Base-by-base conservation (phyloP, 23 red algal species). In the Gracilaria domingensis region DNA sequence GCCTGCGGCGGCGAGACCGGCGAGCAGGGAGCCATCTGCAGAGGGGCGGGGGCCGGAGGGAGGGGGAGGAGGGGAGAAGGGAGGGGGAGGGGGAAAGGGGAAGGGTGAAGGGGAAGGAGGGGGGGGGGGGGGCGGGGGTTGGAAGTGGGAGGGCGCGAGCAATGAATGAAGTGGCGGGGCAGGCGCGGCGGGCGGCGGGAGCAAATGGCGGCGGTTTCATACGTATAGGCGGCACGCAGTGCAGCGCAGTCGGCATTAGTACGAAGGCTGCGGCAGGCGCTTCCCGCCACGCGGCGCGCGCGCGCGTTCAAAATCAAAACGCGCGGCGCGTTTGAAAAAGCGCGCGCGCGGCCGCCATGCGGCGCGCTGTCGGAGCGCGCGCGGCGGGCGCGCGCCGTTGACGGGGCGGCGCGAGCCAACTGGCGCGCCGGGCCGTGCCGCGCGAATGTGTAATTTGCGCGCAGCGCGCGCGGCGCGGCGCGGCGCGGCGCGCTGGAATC, bases 1-100 rank as follows among this genome's bases (percentile, higher is more conserved):
- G 72, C 40, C 72, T 77, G 72, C 72, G 72, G 72, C 72, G 72
- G 72, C 2, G 72, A 77, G 0, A 77, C 72, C 72, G 72, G 72
- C 72, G 72, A 44, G 72, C 72, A 77, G 72, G 72, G 72, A 25
- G 72, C 72, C 72, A 77, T 77, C 0, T 23, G 35, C 2, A 7
- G 69, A 4, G 69, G 39, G 34, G 36, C 8, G 21, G 3, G 13
- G 69, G 34, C 2, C 1, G 32, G 35, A 42, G 69, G 69, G 39
- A 20, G 69, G 1, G 5, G 12, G 69, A 24, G 28, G 14, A 12
- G 36, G 36, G 42, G 9, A 3, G 40, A 42, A 4, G 42, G 72
- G 39, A 25, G 8, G 42, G 8, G 13, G 72, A 8, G 45, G 42
- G 20, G 6, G 42, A 20, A 33, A 8, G 39, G 30, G 36, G 4